Evolutionary conservation across 495 filamentous ascomycete genomes (phyloP), one percentile per base, ranked within the genome.

Genomic region (Penicillium verhagenii): DNA sequence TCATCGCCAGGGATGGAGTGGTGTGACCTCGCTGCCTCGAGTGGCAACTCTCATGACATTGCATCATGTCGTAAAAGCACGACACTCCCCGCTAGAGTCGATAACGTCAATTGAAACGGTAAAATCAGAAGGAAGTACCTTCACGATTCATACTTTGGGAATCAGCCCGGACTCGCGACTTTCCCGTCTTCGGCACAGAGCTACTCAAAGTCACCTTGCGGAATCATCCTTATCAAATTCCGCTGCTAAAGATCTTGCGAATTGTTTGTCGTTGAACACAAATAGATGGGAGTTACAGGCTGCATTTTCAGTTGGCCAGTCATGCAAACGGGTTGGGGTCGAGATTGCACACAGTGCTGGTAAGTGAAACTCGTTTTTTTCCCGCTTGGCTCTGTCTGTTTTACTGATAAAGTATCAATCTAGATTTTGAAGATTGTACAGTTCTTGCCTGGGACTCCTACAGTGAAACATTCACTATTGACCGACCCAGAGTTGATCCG

Each of bases 1-100:
- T 4, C 59, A 71, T 60, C 60, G 57, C 1, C 73, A 74, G 48
- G 69, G 67, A n/a, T 76, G 72, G 68, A 74, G 71, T 24, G 69
- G 73, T 11, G 33, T 73, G 53, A 61, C 72, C n/a, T 74, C 73
- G 10, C 37, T 74, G 4, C 73, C 72, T 8, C 60, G 70, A 16
- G 56, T 60, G 10, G 52, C 67, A 2, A 38, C 54, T 10, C 31
- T 76, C 25, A 54, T 59, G 53, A 71, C 67, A 13, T 19, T 73
- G 16, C 42, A 48, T 11, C 44, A 56, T 42, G 67, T 74, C 8
- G 64, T 48, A 18, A 63, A 57, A 14, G 70, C 73, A 0, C 70
- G 72, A 10, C 28, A 13, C n/a, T 69, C 73, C 7, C 25, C 40
- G 1, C 44, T 76, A 25, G 35, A 52, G 18, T 47, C 50, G 2